Percentiles rank a stretch among this genome's conserved stretches.
Conservation (phyloP, 306 rosid species). For the Trifolium dubium region DNA sequence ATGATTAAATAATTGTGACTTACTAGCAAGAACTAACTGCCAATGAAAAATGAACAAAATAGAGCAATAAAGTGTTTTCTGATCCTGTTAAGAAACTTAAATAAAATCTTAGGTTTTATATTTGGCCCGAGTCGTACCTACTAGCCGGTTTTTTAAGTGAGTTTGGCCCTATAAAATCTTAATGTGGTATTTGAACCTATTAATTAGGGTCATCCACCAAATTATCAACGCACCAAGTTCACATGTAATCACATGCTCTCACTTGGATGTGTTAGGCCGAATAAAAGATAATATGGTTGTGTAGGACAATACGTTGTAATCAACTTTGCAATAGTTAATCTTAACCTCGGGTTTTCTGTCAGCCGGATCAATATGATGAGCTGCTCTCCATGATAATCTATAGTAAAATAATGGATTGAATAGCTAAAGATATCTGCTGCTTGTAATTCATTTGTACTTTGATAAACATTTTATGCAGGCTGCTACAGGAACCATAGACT, state of each 20-base stretch:
- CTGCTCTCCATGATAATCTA: constrained; percentile 16
- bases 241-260: too few relatives aligned
- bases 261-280: too few relatives aligned
- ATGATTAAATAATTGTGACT: not conserved
- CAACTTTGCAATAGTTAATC: not conserved
- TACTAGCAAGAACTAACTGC: not conserved
- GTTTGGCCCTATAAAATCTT: too few relatives aligned
- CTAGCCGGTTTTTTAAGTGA: too few relatives aligned
- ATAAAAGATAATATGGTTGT: not conserved
- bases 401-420: constrained; percentile 18
- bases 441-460: constrained; percentile 3
- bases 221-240: too few relatives aligned
- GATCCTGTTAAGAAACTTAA: not conserved
- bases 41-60: not conserved
- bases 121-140: too few relatives aligned
- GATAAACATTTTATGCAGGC: constrained; percentile 50
- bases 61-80: not conserved
- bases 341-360: not conserved
- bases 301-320: not conserved
- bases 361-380: not conserved
- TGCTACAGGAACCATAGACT: constrained; percentile 82
- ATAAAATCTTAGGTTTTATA: too few relatives aligned
- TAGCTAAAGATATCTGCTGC: constrained; percentile 6
- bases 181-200: too few relatives aligned
- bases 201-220: too few relatives aligned